phyloP scores from a whole-genome alignment of 495 filamentous ascomycete genomes.

The Echria macrotheca region DNA sequence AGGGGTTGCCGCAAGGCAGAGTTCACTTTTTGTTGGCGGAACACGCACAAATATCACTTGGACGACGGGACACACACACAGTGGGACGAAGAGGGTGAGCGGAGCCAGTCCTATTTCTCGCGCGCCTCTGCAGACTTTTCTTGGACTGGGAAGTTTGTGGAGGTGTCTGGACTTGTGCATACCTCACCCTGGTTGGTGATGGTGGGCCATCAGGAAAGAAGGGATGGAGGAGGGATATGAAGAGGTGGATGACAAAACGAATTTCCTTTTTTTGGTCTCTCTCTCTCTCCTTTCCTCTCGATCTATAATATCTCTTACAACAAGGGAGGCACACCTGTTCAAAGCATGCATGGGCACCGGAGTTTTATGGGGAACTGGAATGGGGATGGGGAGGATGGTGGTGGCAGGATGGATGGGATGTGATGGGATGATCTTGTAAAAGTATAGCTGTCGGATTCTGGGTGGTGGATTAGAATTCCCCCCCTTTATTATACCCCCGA shows the following conservation, averaged over 20 bases:
- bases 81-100: neutral
- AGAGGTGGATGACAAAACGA: neutral
- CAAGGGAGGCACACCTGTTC: neutral
- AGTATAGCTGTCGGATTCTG: too few species aligned
- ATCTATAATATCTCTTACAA: neutral
- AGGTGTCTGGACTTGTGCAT: neutral
- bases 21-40: conserved; percentile 7
- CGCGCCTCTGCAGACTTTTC: conserved; percentile 12
- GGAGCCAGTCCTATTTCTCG: neutral
- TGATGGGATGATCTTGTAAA: too few species aligned
- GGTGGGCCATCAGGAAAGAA: too few species aligned
- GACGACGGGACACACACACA: conserved; percentile 8
- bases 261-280: neutral
- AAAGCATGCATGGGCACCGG: conserved; percentile 8
- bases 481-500: too few species aligned
- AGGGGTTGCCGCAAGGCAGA: conserved; percentile 28
- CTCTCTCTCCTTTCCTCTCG: neutral
- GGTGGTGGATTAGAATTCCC: too few species aligned
- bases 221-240: conserved; percentile 1
- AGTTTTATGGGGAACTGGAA: neutral
- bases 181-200: neutral
- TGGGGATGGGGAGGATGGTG: neutral
- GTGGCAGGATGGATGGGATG: too few species aligned
- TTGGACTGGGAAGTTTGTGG: conserved; percentile 15
- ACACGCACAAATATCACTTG: neutral